Evolutionary conservation across 352 stramenopile genomes (phyloP), one percentile per base, ranked within the genome.

Genomic region (Globisporangium viniferum): DNA sequence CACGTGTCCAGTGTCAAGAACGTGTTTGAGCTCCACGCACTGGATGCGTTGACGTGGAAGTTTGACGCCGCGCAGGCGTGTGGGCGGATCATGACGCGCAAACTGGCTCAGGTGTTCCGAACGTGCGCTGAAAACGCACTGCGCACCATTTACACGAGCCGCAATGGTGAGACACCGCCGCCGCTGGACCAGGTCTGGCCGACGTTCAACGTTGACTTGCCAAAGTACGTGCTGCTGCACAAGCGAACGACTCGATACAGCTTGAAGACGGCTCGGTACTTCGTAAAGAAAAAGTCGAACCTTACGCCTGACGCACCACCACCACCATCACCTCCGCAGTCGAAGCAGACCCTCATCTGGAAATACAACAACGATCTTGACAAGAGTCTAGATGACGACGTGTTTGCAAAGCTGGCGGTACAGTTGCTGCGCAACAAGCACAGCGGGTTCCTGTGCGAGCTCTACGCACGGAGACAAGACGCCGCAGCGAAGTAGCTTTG

Each of bases 181-280:
- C 72, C 66, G 7, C 51, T 84, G 14, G 54, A 70, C 15, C 71
- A 86, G 15, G 41, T 91, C 24, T 91, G 82, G 82, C 81, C 81
- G 8, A 74, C 69, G 29, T 81, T 75, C 51, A 46, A 22, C 1
- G 63, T 75, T 2, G 80, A 83, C 31, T 41, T 88, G 39, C 75
- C 78, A 1, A 91, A 89, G 73, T 77, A 82, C 33, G 33, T 91
- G 36, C 67, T 91, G 41, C 69, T 89, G 35, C 74, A 89, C 68
- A 84, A 85, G 68, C 72, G 80, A 27, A 86, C 80, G 1, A 79
- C 75, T 54, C 76, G 83, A 2, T 90, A 88, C 70, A 24, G 24
- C 24, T 24, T 24, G 24, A 24, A 24, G 24, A 86, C 80, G 1
- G 80, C 75, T 54, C 76, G 83, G 2, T 90, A 88, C 70, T 70